Percentiles rank a stretch among this genome's conserved stretches.
phyloP scores from a whole-genome alignment of 441 rosid species.

The Euphorbia corollata region DNA sequence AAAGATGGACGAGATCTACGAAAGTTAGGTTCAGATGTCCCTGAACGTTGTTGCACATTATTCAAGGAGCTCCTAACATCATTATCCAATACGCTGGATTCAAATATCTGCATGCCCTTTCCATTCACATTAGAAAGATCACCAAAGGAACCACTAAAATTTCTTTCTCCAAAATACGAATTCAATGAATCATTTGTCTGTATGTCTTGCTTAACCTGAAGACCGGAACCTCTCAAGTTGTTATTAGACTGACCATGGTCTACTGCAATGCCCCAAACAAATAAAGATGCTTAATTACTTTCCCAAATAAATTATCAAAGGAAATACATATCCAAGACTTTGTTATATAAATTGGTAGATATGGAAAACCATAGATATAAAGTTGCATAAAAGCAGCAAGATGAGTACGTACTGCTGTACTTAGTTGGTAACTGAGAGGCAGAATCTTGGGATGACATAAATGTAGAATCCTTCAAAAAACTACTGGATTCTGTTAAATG shows the following conservation, averaged over 20 bases:
- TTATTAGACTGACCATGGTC: slow-evolving; percentile 34
- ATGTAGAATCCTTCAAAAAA: slow-evolving; percentile 25
- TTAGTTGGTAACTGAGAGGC: slow-evolving; percentile 26
- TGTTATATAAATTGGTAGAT: slow-evolving; percentile 1
- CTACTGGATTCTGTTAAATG: slow-evolving; percentile 15
- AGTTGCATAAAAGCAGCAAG: slow-evolving; percentile 25
- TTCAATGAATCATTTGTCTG: slow-evolving; percentile 27
- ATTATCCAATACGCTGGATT: slow-evolving; percentile 37
- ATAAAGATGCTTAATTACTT: slow-evolving; percentile 16
- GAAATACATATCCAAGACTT: slow-evolving; percentile 5
- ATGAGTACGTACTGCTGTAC: slow-evolving; percentile 28
- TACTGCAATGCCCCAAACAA: slow-evolving; percentile 26
- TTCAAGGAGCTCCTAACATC: slow-evolving; percentile 39
- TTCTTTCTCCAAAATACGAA: slow-evolving; percentile 34
- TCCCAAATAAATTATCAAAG: slow-evolving; percentile 12
- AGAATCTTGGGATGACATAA: slow-evolving; percentile 26
- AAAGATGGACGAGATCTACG: slow-evolving; percentile 79
- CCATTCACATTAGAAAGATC: slow-evolving; percentile 30
- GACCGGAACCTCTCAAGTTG: slow-evolving; percentile 31
- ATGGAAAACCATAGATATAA: background rate
- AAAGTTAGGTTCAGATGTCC: slow-evolving; percentile 43
- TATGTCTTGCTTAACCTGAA: slow-evolving; percentile 32
- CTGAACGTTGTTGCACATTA: slow-evolving; percentile 29
- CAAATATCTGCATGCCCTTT: slow-evolving; percentile 31
- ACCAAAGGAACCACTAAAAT: slow-evolving; percentile 35